phyloP scores from a whole-genome alignment of 306 rosid species.

The Amphicarpaea edgeworthii region DNA sequence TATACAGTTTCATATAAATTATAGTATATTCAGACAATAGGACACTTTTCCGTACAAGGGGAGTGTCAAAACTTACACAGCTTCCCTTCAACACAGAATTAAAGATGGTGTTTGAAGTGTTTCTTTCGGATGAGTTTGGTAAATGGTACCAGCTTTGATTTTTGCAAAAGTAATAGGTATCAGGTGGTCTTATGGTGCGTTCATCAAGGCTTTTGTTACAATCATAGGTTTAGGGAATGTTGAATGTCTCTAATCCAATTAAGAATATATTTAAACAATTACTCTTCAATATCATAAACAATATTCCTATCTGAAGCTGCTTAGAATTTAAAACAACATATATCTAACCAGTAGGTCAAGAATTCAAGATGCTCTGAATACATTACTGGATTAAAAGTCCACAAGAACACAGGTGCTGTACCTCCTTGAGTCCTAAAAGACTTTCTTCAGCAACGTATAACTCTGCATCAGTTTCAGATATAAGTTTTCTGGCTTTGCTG shows the following conservation, averaged over 20 bases:
- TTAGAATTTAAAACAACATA: not conserved
- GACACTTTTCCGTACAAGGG: not conserved
- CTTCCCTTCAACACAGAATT: not conserved
- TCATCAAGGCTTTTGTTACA: conserved; percentile 6
- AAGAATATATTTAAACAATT: conserved; percentile 2
- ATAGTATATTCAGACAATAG: not conserved
- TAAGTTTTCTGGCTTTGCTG: conserved; percentile 71
- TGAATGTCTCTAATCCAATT: conserved; percentile 11
- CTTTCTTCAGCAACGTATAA: conserved; percentile 78
- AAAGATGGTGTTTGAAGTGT: conserved; percentile 4
- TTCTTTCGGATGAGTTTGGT: conserved; percentile 25
- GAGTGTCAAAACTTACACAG: conserved; percentile 12
- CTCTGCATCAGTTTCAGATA: conserved; percentile 80
- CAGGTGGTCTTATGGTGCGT: conserved; percentile 11
- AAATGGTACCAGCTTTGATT: conserved; percentile 17
- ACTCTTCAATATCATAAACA: conserved; percentile 29
- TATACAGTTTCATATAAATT: conserved; percentile 12
- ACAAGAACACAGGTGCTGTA: conserved; percentile 51
- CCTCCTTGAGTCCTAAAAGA: conserved; percentile 90
- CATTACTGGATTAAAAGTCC: conserved; percentile 31
- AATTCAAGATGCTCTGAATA: conserved; percentile 40
- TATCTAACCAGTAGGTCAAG: conserved; percentile 15
- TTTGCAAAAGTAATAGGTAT: conserved; percentile 3
- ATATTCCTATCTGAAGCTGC: conserved; percentile 18
- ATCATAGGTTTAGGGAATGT: conserved; percentile 18